phyloP scores from a whole-genome alignment of 306 rosid species.

The Delonix regia region DNA sequence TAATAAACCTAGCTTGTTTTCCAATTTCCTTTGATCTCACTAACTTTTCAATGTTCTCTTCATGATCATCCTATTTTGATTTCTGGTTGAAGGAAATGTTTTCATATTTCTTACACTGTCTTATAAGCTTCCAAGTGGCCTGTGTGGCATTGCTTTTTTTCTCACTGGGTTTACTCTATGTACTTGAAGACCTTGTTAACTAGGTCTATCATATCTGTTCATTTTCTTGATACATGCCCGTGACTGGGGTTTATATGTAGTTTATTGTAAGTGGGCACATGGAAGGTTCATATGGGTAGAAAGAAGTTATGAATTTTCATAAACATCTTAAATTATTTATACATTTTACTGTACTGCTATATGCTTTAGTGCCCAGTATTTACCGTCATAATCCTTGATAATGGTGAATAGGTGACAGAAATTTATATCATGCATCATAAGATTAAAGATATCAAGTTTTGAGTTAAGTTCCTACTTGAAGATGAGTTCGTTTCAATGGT shows the following conservation, averaged over 20 bases:
- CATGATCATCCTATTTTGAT: conserved; percentile 23
- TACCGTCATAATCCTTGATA: neutral
- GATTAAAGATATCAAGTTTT: neutral
- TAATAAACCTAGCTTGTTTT: conserved; percentile 38
- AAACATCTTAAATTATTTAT: neutral
- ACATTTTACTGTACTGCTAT: conserved; percentile 3
- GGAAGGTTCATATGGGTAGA: conserved; percentile 14
- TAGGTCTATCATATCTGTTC: conserved; percentile 3
- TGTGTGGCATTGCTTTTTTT: conserved; percentile 4
- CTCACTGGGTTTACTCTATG: neutral
- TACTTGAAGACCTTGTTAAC: conserved; percentile 15
- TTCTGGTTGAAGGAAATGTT: conserved; percentile 8
- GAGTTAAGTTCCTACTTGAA: conserved; percentile 17
- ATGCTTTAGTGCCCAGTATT: conserved; percentile 19
- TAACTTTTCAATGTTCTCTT: conserved; percentile 8
- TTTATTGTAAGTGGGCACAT: conserved; percentile 1
- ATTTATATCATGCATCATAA: neutral
- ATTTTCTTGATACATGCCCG: conserved; percentile 22
- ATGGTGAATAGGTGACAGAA: neutral
- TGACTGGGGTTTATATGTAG: conserved; percentile 10
- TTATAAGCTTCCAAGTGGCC: conserved; percentile 19
- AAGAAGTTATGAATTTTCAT: conserved; percentile 8
- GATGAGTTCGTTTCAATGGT: conserved; percentile 27
- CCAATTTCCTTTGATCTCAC: conserved; percentile 3
- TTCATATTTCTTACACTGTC: conserved; percentile 9